A percentile compares a stretch with the other conserved stretches of the same genome.
Evolutionary conservation across 2,329 filamentous ascomycete species (phyloP).

Genomic region (Fusarium verrucosum): DNA sequence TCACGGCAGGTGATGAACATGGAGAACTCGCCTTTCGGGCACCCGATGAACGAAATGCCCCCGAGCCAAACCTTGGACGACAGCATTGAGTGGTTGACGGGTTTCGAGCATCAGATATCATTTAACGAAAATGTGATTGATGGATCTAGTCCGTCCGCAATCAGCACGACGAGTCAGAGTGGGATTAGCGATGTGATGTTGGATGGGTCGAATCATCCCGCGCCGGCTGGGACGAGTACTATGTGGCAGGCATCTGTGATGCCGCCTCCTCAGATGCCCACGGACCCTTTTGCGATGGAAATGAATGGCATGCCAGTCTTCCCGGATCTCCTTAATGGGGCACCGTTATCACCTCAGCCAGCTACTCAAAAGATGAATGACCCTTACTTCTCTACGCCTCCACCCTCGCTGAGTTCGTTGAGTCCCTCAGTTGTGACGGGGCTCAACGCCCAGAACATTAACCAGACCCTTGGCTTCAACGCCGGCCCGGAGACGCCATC

Average conservation of each 20-base stretch:
- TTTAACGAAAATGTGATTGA: slow-evolving; percentile 87
- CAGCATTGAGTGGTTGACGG: slow-evolving; percentile 82
- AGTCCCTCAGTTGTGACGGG: slow-evolving; percentile 77
- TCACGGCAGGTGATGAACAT: slow-evolving; percentile 74
- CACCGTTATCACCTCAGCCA: slow-evolving; percentile 81
- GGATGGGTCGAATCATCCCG: slow-evolving; percentile 77
- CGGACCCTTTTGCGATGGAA: slow-evolving; percentile 78
- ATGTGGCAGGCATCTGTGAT: slow-evolving; percentile 78
- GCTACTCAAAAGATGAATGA: slow-evolving; percentile 75
- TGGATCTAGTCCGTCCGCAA: slow-evolving; percentile 92
- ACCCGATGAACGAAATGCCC: slow-evolving; percentile 66
- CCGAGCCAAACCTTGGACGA: slow-evolving; percentile 73
- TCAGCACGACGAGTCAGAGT: slow-evolving; percentile 93
- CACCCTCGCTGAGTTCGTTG: slow-evolving; percentile 76
- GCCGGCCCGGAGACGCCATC: slow-evolving; percentile 76
- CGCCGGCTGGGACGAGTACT: slow-evolving; percentile 61
- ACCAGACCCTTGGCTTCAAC: slow-evolving; percentile 71
- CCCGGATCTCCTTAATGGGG: slow-evolving; percentile 76
- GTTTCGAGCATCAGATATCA: slow-evolving; percentile 80
- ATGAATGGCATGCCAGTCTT: slow-evolving; percentile 74
- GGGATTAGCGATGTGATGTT: slow-evolving; percentile 92
- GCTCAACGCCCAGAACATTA: slow-evolving; percentile 68
- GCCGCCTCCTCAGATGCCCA: slow-evolving; percentile 72
- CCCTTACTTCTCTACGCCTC: slow-evolving; percentile 81
- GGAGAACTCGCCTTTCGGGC: slow-evolving; percentile 69